Percentiles rank a stretch among this genome's conserved stretches.
Conservation (phyloP, 768 basidiomycete genomes). For the Amanita molliuscula region DNA sequence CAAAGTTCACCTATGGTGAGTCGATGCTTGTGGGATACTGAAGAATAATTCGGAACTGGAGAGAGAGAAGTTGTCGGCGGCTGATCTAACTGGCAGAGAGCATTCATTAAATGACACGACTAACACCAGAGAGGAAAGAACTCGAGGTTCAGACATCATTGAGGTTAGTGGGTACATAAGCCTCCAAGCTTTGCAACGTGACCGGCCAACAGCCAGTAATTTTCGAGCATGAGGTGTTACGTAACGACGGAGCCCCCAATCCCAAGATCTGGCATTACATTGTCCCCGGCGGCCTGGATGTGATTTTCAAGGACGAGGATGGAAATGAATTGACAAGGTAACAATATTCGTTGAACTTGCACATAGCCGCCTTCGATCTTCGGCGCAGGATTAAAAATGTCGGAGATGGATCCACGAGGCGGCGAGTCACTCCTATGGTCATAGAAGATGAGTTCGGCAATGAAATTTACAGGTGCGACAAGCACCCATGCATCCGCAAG, state of each 20-base stretch:
- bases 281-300: constrained; percentile 52
- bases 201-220: constrained; percentile 12
- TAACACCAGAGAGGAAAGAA: neutral
- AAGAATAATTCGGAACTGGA: neutral
- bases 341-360: neutral
- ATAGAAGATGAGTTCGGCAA: constrained; percentile 50
- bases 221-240: constrained; percentile 17
- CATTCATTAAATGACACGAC: neutral
- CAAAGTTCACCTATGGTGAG: neutral
- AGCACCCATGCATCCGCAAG: neutral
- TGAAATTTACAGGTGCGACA: constrained; percentile 43
- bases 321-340: constrained; percentile 59
- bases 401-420: constrained; percentile 5
- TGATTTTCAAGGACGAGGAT: constrained; percentile 57
- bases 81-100: neutral
- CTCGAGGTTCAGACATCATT: constrained; percentile 8
- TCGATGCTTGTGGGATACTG: neutral
- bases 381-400: constrained; percentile 13
- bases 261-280: constrained; percentile 41
- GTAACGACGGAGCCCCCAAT: constrained; percentile 18
- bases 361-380: neutral
- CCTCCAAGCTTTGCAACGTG: neutral
- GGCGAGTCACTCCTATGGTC: constrained; percentile 30
- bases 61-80: neutral
- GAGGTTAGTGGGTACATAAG: constrained; percentile 9